Evolutionary conservation across 768 basidiomycete genomes (phyloP).

Genomic region (Xerocomellus amylosporus): DNA sequence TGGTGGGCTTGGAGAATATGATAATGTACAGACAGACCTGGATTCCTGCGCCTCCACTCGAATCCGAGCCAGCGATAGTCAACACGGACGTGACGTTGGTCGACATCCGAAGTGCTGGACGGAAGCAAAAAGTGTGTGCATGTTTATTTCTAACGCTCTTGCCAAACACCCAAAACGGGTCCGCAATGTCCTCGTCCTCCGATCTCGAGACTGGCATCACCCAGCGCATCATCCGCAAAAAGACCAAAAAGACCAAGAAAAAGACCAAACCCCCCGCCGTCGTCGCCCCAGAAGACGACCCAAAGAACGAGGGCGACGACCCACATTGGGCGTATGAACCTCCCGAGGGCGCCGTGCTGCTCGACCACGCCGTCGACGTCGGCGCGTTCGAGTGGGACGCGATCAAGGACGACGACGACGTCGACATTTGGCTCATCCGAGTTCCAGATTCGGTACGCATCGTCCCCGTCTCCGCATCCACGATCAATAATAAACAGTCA

Average conservation of each 20-base stretch:
- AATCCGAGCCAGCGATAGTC: constrained; percentile 80
- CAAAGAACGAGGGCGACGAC: constrained; percentile 53
- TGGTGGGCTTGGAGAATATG: neutral
- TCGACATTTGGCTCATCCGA: constrained; percentile 71
- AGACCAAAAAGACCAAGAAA: constrained; percentile 10
- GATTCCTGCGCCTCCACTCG: constrained; percentile 85
- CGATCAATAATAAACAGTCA: neutral
- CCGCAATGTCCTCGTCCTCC: constrained; percentile 28
- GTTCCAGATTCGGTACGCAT: constrained; percentile 61
- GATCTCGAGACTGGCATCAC: constrained; percentile 13
- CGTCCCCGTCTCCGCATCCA: no score
- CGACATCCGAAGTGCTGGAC: constrained; percentile 3
- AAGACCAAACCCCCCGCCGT: constrained; percentile 7
- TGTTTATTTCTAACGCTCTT: constrained; percentile 28
- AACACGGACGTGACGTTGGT: constrained; percentile 40
- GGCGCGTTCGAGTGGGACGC: constrained; percentile 68
- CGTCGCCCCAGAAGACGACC: constrained; percentile 22
- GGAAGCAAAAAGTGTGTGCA: neutral
- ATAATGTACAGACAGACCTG: constrained; percentile 48
- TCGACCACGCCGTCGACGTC: constrained; percentile 45
- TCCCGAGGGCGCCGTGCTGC: constrained; percentile 47
- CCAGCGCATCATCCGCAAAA: constrained; percentile 9
- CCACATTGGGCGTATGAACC: constrained; percentile 60
- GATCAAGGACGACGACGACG: constrained; percentile 50
- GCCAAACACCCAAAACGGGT: constrained; percentile 28